Percentiles rank a stretch among this genome's conserved stretches.
These are phyloP conservation scores for Xylaria scruposa DNA, from an alignment of 495 filamentous ascomycete species.

Conservation along the genomic window DNA sequence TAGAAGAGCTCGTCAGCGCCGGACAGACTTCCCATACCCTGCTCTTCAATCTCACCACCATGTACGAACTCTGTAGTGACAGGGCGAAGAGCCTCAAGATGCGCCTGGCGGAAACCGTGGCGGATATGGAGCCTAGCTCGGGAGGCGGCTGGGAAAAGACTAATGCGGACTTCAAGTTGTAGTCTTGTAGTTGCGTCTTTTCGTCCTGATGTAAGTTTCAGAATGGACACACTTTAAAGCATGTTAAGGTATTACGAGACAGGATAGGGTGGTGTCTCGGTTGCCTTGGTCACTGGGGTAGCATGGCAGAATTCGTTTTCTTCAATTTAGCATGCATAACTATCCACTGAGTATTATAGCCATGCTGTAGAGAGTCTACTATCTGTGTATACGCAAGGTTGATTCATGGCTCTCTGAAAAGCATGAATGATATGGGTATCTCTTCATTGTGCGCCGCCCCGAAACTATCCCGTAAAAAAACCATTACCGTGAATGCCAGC, in stretches of 20 bases:
- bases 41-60: constrained; percentile 86
- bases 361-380: not conserved
- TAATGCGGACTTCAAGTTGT: constrained; percentile 81
- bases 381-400: not conserved
- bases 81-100: constrained; percentile 70
- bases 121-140: constrained; percentile 52
- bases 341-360: not conserved
- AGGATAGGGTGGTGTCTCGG: not conserved
- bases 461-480: not conserved
- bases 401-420: not conserved
- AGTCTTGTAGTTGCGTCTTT: constrained; percentile 37
- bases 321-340: not conserved
- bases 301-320: not conserved
- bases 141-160: constrained; percentile 70
- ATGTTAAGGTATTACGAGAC: not conserved
- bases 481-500: not conserved
- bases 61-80: constrained; percentile 92
- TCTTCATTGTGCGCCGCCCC: not conserved
- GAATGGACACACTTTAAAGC: not conserved
- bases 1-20: constrained; percentile 68
- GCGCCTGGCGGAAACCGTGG: constrained; percentile 71
- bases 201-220: not conserved
- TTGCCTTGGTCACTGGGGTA: not conserved
- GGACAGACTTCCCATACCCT: constrained; percentile 73
- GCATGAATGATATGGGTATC: constrained; percentile 1